Evolutionary conservation across 345 rosid species (phyloP), one percentile per base, ranked within the genome.

Genomic region (Hypericum androsaemum): DNA sequence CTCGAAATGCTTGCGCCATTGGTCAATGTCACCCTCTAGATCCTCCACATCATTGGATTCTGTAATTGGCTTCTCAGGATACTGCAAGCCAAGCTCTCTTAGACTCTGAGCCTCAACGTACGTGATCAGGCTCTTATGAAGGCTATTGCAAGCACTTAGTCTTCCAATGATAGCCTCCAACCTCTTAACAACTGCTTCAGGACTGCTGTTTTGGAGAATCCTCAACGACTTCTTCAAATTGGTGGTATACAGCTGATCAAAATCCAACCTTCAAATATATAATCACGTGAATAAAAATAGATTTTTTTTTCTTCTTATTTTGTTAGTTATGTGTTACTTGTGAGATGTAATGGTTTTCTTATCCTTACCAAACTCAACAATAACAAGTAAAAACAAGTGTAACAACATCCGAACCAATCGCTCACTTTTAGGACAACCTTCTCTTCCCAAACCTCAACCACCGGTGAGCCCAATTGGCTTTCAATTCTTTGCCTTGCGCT

Each of bases 1-100:
- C 67, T 76, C 74, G 50, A 90, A 64, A 65, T 82, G 73, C 59
- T 60, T 14, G 45, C 74, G 69, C 95, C 95, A 90, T 52, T 66
- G 63, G 39, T 70, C 63, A 54, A 89, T 56, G 38, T 48, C 51
- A 1, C 41, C 60, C 38, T 77, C 85, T 32, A 74, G 46, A 7
- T 67, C 76, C 37, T 77, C 74, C 10, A 65, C 77, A 42, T 66
- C 74, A 15, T 80, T 83, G 12, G 51, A 54, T 60, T 76, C 80
- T 50, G 69, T 43, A 47, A 62, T 56, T n/a, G 71, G 28, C 59
- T 41, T 74, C 67, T 73, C 47, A 0, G 84, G 71, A 63, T 84
- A 87, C 35, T 28, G 68, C 72, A 75, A 56, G 38, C 63, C 72
- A 41, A 79, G 69, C 51, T 61, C 70, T 60, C 68, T 41, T 15